Conservation (phyloP, 495 filamentous ascomycete species). For the Neurospora sp. region DNA sequence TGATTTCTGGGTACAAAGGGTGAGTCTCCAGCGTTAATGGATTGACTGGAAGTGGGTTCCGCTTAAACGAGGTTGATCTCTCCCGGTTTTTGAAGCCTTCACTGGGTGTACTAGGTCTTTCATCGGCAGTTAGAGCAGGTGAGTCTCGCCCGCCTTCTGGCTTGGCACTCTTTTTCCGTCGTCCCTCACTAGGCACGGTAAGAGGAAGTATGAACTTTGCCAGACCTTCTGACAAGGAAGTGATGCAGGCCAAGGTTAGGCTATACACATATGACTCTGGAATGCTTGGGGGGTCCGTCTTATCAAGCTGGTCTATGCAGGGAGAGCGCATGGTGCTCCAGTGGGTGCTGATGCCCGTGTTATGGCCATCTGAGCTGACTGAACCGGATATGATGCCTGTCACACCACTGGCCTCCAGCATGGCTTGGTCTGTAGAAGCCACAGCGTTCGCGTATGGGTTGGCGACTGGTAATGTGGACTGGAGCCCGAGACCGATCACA, state of each 20-base stretch:
- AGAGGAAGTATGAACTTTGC: conserved; percentile 88
- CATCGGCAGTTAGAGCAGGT: conserved; percentile 27
- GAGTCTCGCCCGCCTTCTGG: conserved; percentile 35
- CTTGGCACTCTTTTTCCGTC: conserved; percentile 38
- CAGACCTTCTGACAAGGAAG: conserved; percentile 76
- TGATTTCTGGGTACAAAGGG: conserved; percentile 56
- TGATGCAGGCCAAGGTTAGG: conserved; percentile 79
- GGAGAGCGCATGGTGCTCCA: conserved; percentile 85
- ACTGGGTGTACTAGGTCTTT: conserved; percentile 9
- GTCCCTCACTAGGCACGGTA: conserved; percentile 57
- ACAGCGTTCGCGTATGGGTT: conserved; percentile 27
- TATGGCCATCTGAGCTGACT: conserved; percentile 52
- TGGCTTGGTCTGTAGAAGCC: conserved; percentile 60
- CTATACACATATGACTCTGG: conserved; percentile 93
- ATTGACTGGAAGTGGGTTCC: conserved; percentile 63
- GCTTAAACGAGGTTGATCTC: conserved; percentile 40
- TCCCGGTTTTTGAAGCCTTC: conserved; percentile 17
- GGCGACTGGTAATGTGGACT: conserved; percentile 64
- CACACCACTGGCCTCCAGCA: conserved; percentile 77
- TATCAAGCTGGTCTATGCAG: conserved; percentile 91
- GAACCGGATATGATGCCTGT: conserved; percentile 76
- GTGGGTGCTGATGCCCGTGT: conserved; percentile 70
- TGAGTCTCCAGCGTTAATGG: conserved; percentile 64
- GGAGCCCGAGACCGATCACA: conserved; percentile 75
- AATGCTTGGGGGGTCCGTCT: conserved; percentile 67